Base-by-base conservation (phyloP, 1,139 yeast genomes). In the Eremothecium cymbalariae region DNA sequence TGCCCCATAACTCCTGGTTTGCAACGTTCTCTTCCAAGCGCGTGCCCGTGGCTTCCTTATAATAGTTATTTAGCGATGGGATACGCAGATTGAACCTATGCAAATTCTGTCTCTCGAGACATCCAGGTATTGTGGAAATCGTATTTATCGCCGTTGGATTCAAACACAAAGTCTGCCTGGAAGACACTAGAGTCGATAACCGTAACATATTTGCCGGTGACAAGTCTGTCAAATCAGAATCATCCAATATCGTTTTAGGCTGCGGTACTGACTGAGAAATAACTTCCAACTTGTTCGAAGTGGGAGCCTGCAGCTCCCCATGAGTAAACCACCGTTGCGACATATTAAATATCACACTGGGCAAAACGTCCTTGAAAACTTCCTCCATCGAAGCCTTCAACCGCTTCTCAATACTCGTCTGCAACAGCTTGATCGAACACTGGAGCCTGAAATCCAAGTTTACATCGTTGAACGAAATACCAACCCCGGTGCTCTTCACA, bases 91-190 rank as follows among this genome's bases (percentile, higher is more conserved):
- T 59, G 40, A 52, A 60, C 25, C 61, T 51, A 29, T 51, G 57
- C 31, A 63, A 39, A 21, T 55, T 59, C 25, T 60, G 63, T 42
- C 65, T 56, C 41, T 63, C 66, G 32, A 63, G 29, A 50, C 63
- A 55, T 34, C 66, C 50, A 23, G 55, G 51, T 39, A 60, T 42
- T 36, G 55, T 32, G 16, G 53, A 36, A 39, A 51, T 28, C 31
- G 51, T 36, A 41, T 46, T 47, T 44, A 51, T 66, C 25, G 68
- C 65, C 1, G 83, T 79, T 1, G 81, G 70, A 34, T 74, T 71
- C 33, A 85, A 58, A 13, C 80, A 73, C 41, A 88, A 64, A 0
- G 96, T 83, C 45, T 83, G 88, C 46, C 95, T 72, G 4, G 90
- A 76, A 18, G 80, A 75, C 38, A 77, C 73, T 41, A 88, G 63